A percentile compares a stretch with the other conserved stretches of the same genome.
These are phyloP conservation scores for Micractinium sp. DNA, from an alignment of 139 green algal species.

Conservation along the genomic window DNA sequence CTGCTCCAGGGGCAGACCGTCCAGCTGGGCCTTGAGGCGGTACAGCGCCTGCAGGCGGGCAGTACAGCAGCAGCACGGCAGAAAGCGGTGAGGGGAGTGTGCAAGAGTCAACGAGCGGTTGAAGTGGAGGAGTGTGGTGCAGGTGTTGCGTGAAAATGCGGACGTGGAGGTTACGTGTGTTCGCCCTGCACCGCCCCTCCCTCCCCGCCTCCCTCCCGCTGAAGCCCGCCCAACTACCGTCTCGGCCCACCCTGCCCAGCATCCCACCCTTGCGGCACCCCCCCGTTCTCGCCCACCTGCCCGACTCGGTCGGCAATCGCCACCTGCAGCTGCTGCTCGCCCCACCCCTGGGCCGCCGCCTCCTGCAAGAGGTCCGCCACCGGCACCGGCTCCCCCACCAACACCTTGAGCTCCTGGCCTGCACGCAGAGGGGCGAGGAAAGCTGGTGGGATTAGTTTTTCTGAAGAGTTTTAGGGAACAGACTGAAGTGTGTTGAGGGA, in stretches of 20 bases:
- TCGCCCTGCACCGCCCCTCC: no score
- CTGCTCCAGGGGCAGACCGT: constrained; percentile 39
- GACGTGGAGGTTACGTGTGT: not conserved
- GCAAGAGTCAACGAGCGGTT: not conserved
- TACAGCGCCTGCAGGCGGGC: constrained; percentile 17
- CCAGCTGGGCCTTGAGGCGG: constrained; percentile 50
- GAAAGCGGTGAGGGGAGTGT: no score
- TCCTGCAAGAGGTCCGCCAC: constrained; percentile 57
- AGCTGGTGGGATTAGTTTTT: no score
- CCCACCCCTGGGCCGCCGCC: constrained; percentile 51
- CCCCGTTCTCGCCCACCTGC: not conserved
- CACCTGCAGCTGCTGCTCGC: constrained; percentile 56
- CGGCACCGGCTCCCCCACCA: constrained; percentile 77
- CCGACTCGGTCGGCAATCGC: constrained; percentile 57
- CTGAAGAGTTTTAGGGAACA: no score
- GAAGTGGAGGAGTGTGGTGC: not conserved
- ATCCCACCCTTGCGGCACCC: no score
- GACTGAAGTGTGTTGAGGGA: no score
- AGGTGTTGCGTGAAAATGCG: not conserved
- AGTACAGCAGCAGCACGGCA: not conserved
- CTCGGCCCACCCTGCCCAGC: no score
- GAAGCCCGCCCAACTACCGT: no score
- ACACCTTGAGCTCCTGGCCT: constrained; percentile 64
- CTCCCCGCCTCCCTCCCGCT: no score
- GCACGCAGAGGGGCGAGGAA: no score